Percentiles rank a stretch among this genome's conserved stretches.
Conservation (phyloP, 257 asterid genomes). For the Nicotiana otophora region DNA sequence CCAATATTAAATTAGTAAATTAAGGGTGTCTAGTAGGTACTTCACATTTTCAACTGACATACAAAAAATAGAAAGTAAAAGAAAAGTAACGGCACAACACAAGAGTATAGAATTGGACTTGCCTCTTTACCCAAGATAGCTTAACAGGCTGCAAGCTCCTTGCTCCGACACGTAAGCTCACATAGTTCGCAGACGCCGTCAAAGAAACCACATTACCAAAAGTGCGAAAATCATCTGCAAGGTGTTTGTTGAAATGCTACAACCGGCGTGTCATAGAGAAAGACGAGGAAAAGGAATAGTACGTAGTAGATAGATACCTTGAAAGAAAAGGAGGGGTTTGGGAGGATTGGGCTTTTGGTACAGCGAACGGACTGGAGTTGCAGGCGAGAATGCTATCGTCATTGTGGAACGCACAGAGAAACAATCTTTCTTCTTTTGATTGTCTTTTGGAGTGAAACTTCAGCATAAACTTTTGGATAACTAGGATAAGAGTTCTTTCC, state of each 20-base stretch:
- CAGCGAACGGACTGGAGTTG: conserved; percentile 47
- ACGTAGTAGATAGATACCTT: conserved; percentile 16
- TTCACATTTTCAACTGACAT: background rate
- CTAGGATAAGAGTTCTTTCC: background rate
- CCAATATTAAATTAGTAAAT: background rate
- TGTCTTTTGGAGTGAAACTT: background rate
- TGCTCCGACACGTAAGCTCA: conserved; percentile 41
- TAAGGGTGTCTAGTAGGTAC: background rate
- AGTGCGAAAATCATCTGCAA: conserved; percentile 38
- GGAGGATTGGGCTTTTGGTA: conserved; percentile 36
- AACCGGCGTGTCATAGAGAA: no score
- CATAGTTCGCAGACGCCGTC: conserved; percentile 67
- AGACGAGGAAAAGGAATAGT: no score
- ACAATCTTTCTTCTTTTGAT: background rate
- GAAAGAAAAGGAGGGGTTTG: conserved; percentile 32
- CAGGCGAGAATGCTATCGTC: conserved; percentile 62
- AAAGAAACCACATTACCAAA: conserved; percentile 30
- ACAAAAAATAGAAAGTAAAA: no score
- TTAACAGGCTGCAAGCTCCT: conserved; percentile 34
- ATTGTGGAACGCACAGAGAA: conserved; percentile 11
- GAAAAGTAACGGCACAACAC: background rate
- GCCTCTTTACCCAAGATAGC: conserved; percentile 40
- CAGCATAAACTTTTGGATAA: conserved; percentile 3
- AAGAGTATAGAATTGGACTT: conserved; percentile 14
- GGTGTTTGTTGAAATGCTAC: background rate